Evolutionary conservation across 345 rosid species (phyloP).

Genomic region (Eucalyptus victrix): DNA sequence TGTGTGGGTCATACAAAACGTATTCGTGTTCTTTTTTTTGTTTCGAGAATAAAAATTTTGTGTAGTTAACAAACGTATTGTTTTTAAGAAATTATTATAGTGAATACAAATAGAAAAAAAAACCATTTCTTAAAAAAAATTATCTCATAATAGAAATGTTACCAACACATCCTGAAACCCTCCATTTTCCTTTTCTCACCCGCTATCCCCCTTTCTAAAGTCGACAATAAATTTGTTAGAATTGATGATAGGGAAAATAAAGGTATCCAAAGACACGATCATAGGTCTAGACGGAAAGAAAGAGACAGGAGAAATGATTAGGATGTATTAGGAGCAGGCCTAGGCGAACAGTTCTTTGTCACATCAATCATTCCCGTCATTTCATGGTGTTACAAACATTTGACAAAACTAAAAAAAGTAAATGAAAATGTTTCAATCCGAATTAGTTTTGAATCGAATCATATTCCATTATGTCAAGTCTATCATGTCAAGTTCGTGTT

Average conservation of each 20-base stretch:
- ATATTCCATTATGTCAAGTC: too few relatives aligned
- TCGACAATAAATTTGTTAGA: not conserved
- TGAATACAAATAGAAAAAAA: too few relatives aligned
- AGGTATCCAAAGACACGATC: not conserved
- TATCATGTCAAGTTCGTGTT: not conserved
- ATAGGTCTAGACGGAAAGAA: not conserved
- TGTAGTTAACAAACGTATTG: too few relatives aligned
- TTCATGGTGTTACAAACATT: not conserved
- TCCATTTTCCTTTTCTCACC: not conserved
- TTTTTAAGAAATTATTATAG: too few relatives aligned
- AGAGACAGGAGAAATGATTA: not conserved
- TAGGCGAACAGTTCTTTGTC: not conserved
- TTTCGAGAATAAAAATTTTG: too few relatives aligned
- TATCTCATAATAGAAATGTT: too few relatives aligned
- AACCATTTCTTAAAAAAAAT: too few relatives aligned
- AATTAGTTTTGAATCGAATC: not conserved
- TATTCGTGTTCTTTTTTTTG: too few relatives aligned
- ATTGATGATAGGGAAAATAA: not conserved
- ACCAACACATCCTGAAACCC: too few relatives aligned
- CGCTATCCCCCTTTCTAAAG: not conserved
- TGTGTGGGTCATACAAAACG: fast-evolving
- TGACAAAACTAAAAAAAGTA: not conserved
- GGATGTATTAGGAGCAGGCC: not conserved
- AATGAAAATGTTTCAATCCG: not conserved
- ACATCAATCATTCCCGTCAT: not conserved